These are phyloP conservation scores for Diplodia corticola DNA, from an alignment of 2,329 filamentous ascomycete genomes.

Conservation along the genomic window DNA sequence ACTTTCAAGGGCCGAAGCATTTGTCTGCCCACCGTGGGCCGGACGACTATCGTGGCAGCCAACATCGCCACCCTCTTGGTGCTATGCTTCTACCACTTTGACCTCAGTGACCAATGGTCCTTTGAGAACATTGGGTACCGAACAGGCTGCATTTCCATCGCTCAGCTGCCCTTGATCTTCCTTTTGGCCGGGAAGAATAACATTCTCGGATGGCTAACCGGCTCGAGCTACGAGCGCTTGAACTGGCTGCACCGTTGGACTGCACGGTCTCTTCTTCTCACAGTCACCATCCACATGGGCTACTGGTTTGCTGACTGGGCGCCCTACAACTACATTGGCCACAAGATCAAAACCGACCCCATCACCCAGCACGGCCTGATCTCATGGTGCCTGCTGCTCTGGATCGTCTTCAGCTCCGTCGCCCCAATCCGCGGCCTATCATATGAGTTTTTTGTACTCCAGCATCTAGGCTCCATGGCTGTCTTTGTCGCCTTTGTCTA, in stretches of 20 bases:
- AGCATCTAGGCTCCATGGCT: slow-evolving; percentile 64
- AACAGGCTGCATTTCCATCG: slow-evolving; percentile 54
- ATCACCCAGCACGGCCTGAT: slow-evolving; percentile 67
- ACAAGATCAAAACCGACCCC: slow-evolving; percentile 61
- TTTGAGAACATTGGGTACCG: slow-evolving; percentile 61
- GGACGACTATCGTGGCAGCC: slow-evolving; percentile 41
- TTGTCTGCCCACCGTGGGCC: slow-evolving; percentile 44
- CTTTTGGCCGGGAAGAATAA: slow-evolving; percentile 58
- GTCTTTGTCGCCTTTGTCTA: slow-evolving; percentile 65
- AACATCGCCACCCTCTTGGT: slow-evolving; percentile 56
- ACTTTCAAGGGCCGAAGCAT: slow-evolving; percentile 38
- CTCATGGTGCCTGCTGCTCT: slow-evolving; percentile 65
- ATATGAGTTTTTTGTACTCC: slow-evolving; percentile 69
- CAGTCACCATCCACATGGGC: slow-evolving; percentile 67
- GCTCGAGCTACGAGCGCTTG: slow-evolving; percentile 66
- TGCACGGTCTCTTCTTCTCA: slow-evolving; percentile 67
- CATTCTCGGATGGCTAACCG: slow-evolving; percentile 61
- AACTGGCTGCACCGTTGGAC: slow-evolving; percentile 77
- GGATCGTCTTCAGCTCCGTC: slow-evolving; percentile 65
- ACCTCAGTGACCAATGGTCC: slow-evolving; percentile 50
- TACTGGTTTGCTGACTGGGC: slow-evolving; percentile 68
- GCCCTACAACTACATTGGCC: slow-evolving; percentile 58
- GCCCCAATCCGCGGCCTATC: slow-evolving; percentile 64
- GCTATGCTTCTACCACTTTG: slow-evolving; percentile 57
- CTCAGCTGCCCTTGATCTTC: slow-evolving; percentile 58